These are phyloP conservation scores for Castanopsis chinensis DNA, from an alignment of 306 rosid species.

Conservation along the genomic window DNA sequence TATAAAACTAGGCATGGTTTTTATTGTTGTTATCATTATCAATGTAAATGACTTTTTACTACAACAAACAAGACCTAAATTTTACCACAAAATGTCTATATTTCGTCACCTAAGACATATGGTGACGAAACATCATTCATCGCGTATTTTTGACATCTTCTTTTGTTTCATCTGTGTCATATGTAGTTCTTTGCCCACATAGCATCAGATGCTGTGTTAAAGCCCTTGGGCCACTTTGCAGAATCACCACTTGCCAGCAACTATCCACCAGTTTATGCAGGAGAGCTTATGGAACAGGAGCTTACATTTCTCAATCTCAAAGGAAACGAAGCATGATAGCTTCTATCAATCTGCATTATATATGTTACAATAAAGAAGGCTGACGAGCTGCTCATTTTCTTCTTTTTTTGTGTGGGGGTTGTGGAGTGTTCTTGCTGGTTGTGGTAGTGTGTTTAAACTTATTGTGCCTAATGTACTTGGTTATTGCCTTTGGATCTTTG, in stretches of 20 bases:
- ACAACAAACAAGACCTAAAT: too few species aligned
- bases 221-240: conserved; percentile 83
- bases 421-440: too few species aligned
- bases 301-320: conserved; percentile 87
- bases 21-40: background rate
- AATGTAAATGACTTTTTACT: conserved; percentile 1
- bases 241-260: conserved; percentile 53
- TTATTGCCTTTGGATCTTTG: too few species aligned
- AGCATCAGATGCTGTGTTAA: conserved; percentile 87
- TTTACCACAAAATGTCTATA: too few species aligned
- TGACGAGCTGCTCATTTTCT: too few species aligned
- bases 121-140: too few species aligned
- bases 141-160: background rate
- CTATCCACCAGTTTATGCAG: conserved; percentile 66
- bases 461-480: background rate
- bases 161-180: background rate
- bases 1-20: too few species aligned
- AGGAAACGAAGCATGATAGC: conserved; percentile 43
- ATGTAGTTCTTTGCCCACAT: conserved; percentile 87
- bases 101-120: too few species aligned
- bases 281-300: conserved; percentile 93
- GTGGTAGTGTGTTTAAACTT: background rate
- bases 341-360: conserved; percentile 14
- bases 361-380: background rate
- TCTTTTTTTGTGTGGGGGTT: too few species aligned